Conservation (phyloP, 768 basidiomycete genomes). For the Tephrocybe sp. region DNA sequence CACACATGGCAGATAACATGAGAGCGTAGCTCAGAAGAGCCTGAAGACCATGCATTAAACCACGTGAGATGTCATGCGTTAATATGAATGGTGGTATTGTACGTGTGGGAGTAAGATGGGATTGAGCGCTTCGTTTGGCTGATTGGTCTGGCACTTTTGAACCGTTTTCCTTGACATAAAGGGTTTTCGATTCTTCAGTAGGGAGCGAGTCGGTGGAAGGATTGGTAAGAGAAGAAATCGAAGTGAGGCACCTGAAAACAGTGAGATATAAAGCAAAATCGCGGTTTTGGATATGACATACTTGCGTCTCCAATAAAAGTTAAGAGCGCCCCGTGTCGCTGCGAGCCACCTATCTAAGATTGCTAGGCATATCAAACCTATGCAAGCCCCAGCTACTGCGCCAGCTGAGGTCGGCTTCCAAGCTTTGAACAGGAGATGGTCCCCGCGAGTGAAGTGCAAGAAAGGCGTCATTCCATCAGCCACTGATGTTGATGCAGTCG, state of each 20-base stretch:
- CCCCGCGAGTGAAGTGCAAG: conserved; percentile 66
- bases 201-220: too few relatives aligned
- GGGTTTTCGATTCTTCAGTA: too few relatives aligned
- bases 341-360: conserved; percentile 69
- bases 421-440: conserved; percentile 61
- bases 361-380: conserved; percentile 66
- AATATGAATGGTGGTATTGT: conserved; percentile 56
- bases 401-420: conserved; percentile 70
- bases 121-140: too few relatives aligned
- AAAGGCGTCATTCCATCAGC: conserved; percentile 56
- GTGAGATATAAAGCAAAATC: neutral
- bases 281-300: conserved; percentile 23
- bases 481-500: neutral
- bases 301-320: conserved; percentile 59
- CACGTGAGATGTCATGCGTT: conserved; percentile 69
- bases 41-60: conserved; percentile 61
- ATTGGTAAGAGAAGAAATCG: too few relatives aligned
- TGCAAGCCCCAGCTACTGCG: conserved; percentile 71
- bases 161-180: too few relatives aligned
- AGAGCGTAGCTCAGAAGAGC: conserved; percentile 61
- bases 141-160: too few relatives aligned
- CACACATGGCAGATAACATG: conserved; percentile 84
- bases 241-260: neutral
- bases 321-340: conserved; percentile 50
- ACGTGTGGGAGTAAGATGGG: neutral